A percentile compares a stretch with the other conserved stretches of the same genome.
Conservation (phyloP, 2,329 filamentous ascomycete genomes). For the Cercospora beticola region DNA sequence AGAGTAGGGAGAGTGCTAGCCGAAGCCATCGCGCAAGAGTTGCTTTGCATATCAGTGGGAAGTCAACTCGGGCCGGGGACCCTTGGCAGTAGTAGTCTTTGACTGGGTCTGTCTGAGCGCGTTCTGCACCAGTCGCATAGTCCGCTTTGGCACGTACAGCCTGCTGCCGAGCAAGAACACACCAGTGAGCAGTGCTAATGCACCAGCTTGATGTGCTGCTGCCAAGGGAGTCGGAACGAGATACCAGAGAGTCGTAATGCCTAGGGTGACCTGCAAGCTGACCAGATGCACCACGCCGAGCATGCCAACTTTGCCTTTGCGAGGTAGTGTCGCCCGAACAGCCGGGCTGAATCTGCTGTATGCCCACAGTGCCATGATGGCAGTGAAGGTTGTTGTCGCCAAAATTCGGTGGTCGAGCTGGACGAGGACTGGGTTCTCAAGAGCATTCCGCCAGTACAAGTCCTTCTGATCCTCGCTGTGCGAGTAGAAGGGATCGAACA, state of each 20-base stretch:
- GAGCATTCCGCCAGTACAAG: constrained; percentile 94
- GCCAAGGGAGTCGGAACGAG: constrained; percentile 87
- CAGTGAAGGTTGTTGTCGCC: constrained; percentile 82
- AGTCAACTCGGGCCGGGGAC: background rate
- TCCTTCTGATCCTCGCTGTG: constrained; percentile 76
- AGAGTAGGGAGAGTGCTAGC: background rate
- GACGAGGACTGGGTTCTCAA: constrained; percentile 93
- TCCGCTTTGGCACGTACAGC: constrained; percentile 65
- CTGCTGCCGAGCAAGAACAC: constrained; percentile 76
- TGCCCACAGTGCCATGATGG: constrained; percentile 75
- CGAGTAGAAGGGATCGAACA: constrained; percentile 83
- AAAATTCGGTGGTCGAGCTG: constrained; percentile 94
- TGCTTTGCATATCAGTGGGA: background rate
- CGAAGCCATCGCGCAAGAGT: background rate
- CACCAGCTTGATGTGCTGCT: constrained; percentile 89
- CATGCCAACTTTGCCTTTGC: constrained; percentile 68
- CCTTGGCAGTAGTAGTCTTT: constrained; percentile 2
- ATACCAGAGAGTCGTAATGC: constrained; percentile 89
- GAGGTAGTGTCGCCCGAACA: constrained; percentile 59
- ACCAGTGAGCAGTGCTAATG: constrained; percentile 78
- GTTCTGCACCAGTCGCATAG: constrained; percentile 32
- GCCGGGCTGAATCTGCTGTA: constrained; percentile 69
- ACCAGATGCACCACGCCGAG: constrained; percentile 81
- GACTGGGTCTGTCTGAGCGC: constrained; percentile 21
- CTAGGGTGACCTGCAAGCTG: constrained; percentile 76